Conservation (phyloP, 257 asterid species). For the Penstemon newberryi region DNA sequence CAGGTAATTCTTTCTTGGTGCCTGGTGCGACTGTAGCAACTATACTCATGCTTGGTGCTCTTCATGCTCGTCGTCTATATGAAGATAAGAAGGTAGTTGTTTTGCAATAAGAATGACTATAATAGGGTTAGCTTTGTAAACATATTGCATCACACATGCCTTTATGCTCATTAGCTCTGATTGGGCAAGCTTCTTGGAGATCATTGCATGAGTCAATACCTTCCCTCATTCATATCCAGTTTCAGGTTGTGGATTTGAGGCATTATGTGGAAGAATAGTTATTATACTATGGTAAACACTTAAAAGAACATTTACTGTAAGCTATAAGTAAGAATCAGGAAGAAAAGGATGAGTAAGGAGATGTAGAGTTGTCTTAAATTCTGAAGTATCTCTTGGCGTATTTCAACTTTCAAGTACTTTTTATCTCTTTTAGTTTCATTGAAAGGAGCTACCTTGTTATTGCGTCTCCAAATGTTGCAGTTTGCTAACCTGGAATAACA, state of each 20-base stretch:
- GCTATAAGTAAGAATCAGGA: slow-evolving; percentile 10
- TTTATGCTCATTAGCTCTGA: slow-evolving; percentile 14
- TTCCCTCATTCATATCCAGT: background rate
- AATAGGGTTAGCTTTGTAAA: slow-evolving; percentile 6
- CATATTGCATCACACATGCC: background rate
- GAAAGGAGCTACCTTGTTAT: background rate
- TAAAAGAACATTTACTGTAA: background rate
- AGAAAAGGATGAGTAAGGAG: slow-evolving; percentile 10
- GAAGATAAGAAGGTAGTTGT: slow-evolving; percentile 73
- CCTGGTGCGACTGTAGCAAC: slow-evolving; percentile 97
- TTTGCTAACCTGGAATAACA: slow-evolving; percentile 1
- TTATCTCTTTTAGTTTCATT: slow-evolving; percentile 4
- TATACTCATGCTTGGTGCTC: slow-evolving; percentile 93
- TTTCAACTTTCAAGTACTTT: background rate
- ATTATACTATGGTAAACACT: background rate
- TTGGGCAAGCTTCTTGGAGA: background rate
- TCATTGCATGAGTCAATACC: slow-evolving; percentile 8
- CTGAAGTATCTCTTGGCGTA: slow-evolving; percentile 7
- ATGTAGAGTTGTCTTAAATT: slow-evolving; percentile 9
- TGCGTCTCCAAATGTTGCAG: background rate
- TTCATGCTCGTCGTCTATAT: slow-evolving; percentile 87
- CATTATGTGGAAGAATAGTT: background rate
- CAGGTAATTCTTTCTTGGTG: slow-evolving; percentile 67
- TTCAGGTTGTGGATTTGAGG: background rate
- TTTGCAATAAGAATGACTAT: slow-evolving; percentile 2